Evolutionary conservation across 1,284 basidiomycete genomes (phyloP).

Genomic region (Trichosporon coremiiforme): DNA sequence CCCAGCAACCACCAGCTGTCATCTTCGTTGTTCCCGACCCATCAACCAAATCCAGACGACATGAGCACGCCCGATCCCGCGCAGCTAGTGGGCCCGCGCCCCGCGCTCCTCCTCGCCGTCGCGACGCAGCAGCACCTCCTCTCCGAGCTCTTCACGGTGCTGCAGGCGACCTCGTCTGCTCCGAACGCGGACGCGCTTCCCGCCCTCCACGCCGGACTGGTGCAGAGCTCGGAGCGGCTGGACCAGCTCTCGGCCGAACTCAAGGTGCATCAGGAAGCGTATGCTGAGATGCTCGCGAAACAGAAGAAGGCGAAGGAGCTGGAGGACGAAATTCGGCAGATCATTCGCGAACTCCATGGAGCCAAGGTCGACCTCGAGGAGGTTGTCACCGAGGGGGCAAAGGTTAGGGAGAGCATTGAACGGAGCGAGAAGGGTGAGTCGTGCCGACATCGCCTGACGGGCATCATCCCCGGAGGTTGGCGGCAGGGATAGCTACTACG

Average conservation of each 20-base stretch:
- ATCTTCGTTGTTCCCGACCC: constrained; percentile 5
- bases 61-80: constrained; percentile 11
- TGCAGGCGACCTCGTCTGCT: constrained; percentile 23
- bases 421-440: constrained; percentile 39
- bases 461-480: too few species aligned
- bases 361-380: constrained; percentile 41
- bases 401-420: constrained; percentile 39
- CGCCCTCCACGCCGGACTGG: constrained; percentile 34
- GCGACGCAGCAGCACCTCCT: constrained; percentile 44
- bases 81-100: constrained; percentile 32
- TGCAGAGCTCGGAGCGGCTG: constrained; percentile 34
- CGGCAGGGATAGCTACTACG: too few species aligned
- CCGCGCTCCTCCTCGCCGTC: constrained; percentile 44
- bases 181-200: constrained; percentile 21
- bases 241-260: constrained; percentile 34
- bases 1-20: not conserved
- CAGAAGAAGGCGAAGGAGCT: constrained; percentile 38
- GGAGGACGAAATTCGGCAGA: constrained; percentile 36
- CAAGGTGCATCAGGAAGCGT: constrained; percentile 42
- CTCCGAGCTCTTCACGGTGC: constrained; percentile 40
- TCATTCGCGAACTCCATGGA: constrained; percentile 38
- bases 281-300: constrained; percentile 34
- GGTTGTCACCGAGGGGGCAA: constrained; percentile 37
- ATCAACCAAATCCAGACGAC: not conserved
- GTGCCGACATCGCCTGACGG: too few species aligned